Evolutionary conservation across 2,329 filamentous ascomycete genomes (phyloP), one percentile per base, ranked within the genome.

Genomic region (Sphaerulina populicola): DNA sequence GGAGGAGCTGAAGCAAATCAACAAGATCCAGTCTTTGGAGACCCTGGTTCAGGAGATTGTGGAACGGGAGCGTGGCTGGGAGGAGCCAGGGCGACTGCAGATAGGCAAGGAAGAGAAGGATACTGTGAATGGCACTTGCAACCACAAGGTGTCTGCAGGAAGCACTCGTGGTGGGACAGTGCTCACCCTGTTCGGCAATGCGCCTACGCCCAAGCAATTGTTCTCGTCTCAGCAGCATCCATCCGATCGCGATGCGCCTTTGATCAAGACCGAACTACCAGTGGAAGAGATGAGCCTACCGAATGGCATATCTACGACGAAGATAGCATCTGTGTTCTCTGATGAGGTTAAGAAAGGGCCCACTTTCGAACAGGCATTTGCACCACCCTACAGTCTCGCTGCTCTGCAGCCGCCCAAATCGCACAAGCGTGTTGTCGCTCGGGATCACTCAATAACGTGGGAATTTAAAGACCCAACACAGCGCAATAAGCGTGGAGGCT

Each of bases 201-300:
- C 85, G 37, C 81, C 83, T 1, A 81, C 82, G 41, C 78, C 86
- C 33, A 84, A 82, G 60, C 86, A 91, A 54, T 74, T 96, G 3
- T 96, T 93, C 66, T 94, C 91, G 3, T 94, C 90, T 67, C 73
- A 95, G 44, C 86, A 85, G 57, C 53, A 59, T 49, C 36, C 57
- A 9, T 29, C 47, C 9, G 43, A 49, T 11, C 53, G 46, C 11
- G 44, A 52, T n/a, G 27, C 48, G n/a, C n/a, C 49, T 1, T 23
- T 50, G 27, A 56, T 60, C 46, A 60, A 62, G 53, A 51, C 63
- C 1, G 66, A 70, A 31, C 62, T 73, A 27, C 65, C 63, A 0
- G 70, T 88, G 8, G 76, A 79, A 46, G 84, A 88, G 62, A 74
- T 77, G 35, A 77, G 74, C 15, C 72, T 96, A 23, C 90, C 90